Evolutionary conservation across 139 green algal species (phyloP).

Genomic region (Monoraphidium neglectum): DNA sequence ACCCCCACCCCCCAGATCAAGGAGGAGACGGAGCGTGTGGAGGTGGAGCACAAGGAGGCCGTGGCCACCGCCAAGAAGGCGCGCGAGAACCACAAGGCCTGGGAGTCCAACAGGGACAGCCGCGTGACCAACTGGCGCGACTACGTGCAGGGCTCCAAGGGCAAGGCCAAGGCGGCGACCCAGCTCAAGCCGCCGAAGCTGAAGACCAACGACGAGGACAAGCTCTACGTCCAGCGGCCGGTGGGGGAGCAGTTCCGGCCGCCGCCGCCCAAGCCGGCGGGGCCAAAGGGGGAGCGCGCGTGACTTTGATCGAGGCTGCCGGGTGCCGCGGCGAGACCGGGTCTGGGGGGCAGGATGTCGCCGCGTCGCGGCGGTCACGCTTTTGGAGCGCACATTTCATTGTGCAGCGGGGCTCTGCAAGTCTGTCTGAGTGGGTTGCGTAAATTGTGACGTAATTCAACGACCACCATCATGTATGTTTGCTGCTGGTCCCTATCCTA

Average conservation of each 20-base stretch:
- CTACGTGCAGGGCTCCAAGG: conserved; percentile 57
- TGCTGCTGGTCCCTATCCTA: too few species aligned
- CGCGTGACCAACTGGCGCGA: conserved; percentile 81
- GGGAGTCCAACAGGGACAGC: conserved; percentile 81
- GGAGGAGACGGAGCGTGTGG: conserved; percentile 70
- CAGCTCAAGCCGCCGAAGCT: conserved; percentile 66
- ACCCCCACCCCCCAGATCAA: conserved; percentile 44
- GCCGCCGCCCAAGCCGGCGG: conserved; percentile 37
- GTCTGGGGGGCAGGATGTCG: too few species aligned
- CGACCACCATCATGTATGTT: too few species aligned
- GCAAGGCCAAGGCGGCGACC: conserved; percentile 44
- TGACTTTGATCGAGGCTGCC: too few species aligned
- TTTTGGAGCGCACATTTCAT: too few species aligned
- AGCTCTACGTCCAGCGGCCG: conserved; percentile 78
- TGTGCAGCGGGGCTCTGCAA: too few species aligned
- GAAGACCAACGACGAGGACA: conserved; percentile 77
- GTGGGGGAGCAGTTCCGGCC: conserved; percentile 71
- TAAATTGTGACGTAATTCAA: too few species aligned
- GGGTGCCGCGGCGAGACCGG: too few species aligned
- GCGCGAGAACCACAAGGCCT: conserved; percentile 76
- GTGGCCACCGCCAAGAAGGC: conserved; percentile 57
- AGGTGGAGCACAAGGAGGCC: conserved; percentile 67
- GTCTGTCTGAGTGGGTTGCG: too few species aligned
- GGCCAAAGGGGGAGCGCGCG: conserved; percentile 14
- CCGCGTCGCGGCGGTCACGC: too few species aligned